Base-by-base conservation (phyloP, 2,329 filamentous ascomycete species). In the Pyricularia pennisetigena region DNA sequence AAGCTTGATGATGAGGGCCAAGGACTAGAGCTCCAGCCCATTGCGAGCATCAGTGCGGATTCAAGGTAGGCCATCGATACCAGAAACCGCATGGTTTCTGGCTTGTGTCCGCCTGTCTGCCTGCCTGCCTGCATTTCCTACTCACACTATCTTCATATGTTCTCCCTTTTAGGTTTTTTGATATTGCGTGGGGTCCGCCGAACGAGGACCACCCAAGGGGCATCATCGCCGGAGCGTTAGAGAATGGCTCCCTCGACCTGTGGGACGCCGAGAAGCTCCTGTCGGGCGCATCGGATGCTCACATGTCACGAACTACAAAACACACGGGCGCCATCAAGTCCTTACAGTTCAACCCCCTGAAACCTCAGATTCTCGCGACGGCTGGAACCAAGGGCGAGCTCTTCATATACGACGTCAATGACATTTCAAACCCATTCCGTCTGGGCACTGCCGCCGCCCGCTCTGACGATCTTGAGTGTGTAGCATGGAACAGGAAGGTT, bases 401-500 rank as follows among this genome's bases (percentile, higher is more conserved):
- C 59, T 99, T 92, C 80, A 90, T 99, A 73, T 96, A 95, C 82
- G 94, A 99, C 75, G 82, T 98, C 73, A 93, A 96, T 80, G 94
- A 98, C 78, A 86, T 94, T 73, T 87, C 88, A 69, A 95, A 91
- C 76, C 92, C 94, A 5, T 97, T 96, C 80, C 88, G 94, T 71
- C 83, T 99, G 35, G 95, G 95, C 70, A 96, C 92, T 72, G 86
- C 91, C 54, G 92, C 92, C 61, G 94, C 93, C 71, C 90, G 94
- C 76, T 91, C 93, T 57, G 94, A 98, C 75, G 95, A 99, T 74
- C 92, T 98, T 72, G 95, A 98, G 75, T 97, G 94, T 72, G 84
- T 99, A 70, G 94, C 97, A 73, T 99, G 96, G 96, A 99, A 99
- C 80, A 94, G 93, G 76, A 98, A 97, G 81, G 94, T 98, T 61